Evolutionary conservation across 2,329 filamentous ascomycete genomes (phyloP), one percentile per base, ranked within the genome.

Genomic region (Chaetomiaceae sp.): DNA sequence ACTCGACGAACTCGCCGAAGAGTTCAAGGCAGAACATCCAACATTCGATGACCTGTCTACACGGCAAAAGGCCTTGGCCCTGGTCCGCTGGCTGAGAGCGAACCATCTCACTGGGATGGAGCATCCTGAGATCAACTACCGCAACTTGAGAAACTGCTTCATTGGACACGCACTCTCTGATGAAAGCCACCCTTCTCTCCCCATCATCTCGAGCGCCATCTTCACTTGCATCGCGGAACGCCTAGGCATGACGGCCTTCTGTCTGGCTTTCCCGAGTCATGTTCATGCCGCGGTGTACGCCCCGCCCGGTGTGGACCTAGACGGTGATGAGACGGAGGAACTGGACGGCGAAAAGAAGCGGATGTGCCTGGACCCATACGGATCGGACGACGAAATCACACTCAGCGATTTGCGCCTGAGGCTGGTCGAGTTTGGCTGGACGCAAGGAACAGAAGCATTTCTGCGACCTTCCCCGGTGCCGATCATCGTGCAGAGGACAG

Each of bases 331-430:
- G 15, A 46, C 49, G 15, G 23, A 51, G 6, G 54, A 54, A 3
- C 17, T 48, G 1, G 46, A 56, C 17, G 54, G 43, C 23, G 61
- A 68, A 14, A 61, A 64, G 55, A 75, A 79, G 54, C 74, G 76
- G 43, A 92, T 96, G 81, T 95, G 89, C 66, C 76, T 96, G 59
- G 89, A 96, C 64, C 91, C 91, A 0, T 96, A 88, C 68, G 80
- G 82, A 25, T 83, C 80, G 3, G 79, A 83, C 31, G 71, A 80
- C 14, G 90, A 95, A 68, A 80, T 91, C 0, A 74, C 78, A 0
- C 68, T 81, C 12, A 71, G 74, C 1, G 74, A 80, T 46, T 73
- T 96, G 34, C 76, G 80, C 54, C 71, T 71, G 23, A 76, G 83
- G 57, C 72, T 92, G n/a, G 73, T 76, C 37, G 69, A 74, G 43